Evolutionary conservation across 441 rosid genomes (phyloP), one percentile per base, ranked within the genome.

Genomic region (Eutrema salsugineum): DNA sequence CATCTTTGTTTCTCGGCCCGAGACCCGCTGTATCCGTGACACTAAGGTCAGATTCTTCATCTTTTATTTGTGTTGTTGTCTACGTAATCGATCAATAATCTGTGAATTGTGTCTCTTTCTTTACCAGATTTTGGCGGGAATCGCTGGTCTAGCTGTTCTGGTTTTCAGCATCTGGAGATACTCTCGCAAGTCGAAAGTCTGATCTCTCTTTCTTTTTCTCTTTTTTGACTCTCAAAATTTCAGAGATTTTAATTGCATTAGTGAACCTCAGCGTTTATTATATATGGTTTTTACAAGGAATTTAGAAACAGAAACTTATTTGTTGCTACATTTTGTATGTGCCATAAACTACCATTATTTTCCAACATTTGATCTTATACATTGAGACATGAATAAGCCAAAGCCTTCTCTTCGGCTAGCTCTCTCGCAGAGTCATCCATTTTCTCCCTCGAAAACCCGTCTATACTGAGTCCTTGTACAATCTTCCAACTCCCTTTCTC

Each of bases 361-460:
- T 15, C 4, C 0, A 14, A 63, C 50, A 9, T 57, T 74, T 68
- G 47, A 48, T 51, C 15, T 64, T 6, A 70, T 42, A 42, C 50
- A 62, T 68, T 35, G 55, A 87, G 85, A 70, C 87, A 81, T 5
- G 91, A 88, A 69, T 81, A 72, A 12, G 90, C 93, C 73, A 83
- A 72, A 7, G 83, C 36, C 82, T 89, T 88, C 85, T 93, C 97
- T 77, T 93, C 94, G 47, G 77, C 58, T 19, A 91, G 88, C 81
- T 93, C 97, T 32, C 79, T 79, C 1, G 87, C 91, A 1, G 97
- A 85, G 10, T 85, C 88, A 68, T 93, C 97, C 97, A 91, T 84
- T 82, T 85, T 88, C 22, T 33, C 66, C 83, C 93, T 88, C 1
- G 97, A 89, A 46, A 91, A 84, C 72, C 83, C 89, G n/a, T 91